phyloP scores from a whole-genome alignment of 768 basidiomycete species.

The Hortiboletus campestris region DNA sequence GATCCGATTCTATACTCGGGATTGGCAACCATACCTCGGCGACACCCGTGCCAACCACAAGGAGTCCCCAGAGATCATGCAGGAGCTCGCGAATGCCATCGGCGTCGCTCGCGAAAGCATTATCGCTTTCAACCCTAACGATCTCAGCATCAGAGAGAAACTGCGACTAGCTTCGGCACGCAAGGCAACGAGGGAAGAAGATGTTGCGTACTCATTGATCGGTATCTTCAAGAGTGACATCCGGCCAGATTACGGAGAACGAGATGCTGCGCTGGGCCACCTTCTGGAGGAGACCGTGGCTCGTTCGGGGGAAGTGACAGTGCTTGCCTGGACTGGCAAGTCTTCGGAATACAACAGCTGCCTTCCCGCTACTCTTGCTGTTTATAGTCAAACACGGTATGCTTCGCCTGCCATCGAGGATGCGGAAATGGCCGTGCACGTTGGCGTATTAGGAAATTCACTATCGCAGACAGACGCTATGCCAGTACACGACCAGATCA shows the following conservation, averaged over 20 bases:
- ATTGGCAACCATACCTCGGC: constrained; percentile 10
- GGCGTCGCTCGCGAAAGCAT: constrained; percentile 1
- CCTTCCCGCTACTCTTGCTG: background rate
- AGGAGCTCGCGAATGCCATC: constrained; percentile 6
- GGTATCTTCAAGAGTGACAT: too few species aligned
- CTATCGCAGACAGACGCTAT: background rate
- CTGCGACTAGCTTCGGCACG: constrained; percentile 13
- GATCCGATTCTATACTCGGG: constrained; percentile 7
- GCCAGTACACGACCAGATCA: too few species aligned
- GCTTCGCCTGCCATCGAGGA: background rate
- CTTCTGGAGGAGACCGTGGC: constrained; percentile 11
- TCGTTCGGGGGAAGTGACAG: constrained; percentile 4
- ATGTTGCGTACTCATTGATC: too few species aligned
- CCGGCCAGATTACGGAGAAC: constrained; percentile 10
- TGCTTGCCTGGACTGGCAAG: constrained; percentile 12
- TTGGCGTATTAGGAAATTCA: background rate
- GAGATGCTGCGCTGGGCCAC: constrained; percentile 6
- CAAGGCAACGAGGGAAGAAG: constrained; percentile 1
- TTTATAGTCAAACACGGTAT: background rate
- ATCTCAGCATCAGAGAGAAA: constrained; percentile 7
- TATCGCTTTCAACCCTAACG: background rate
- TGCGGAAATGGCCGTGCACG: background rate
- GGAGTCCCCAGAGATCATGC: constrained; percentile 7
- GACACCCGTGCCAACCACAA: constrained; percentile 9
- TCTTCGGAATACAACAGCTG: constrained; percentile 15